Conservation (phyloP, 163 green algal species). For the Chlorella variabilis region DNA sequence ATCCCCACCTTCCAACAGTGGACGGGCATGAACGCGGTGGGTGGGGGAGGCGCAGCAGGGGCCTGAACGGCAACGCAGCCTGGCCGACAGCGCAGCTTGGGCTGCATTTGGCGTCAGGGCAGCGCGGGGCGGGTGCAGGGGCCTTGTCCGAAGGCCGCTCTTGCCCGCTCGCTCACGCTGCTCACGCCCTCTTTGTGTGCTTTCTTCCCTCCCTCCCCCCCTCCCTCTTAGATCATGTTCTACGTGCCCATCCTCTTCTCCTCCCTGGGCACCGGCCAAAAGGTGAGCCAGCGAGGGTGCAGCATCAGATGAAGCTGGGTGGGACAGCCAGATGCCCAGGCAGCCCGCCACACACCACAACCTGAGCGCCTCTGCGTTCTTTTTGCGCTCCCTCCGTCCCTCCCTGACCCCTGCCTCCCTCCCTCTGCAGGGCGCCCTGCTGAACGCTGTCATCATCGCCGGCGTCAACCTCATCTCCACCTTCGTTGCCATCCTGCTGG, state of each 20-base stretch:
- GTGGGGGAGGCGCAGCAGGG: too few relatives aligned
- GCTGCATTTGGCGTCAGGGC: too few relatives aligned
- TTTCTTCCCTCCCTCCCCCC: conserved; percentile 44
- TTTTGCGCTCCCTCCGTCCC: too few relatives aligned
- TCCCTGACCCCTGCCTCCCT: neutral
- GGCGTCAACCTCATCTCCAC: conserved; percentile 76
- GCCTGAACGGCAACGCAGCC: too few relatives aligned
- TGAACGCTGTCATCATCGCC: conserved; percentile 80
- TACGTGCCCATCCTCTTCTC: conserved; percentile 80
- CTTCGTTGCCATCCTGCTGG: conserved; percentile 67
- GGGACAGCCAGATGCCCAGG: too few relatives aligned
- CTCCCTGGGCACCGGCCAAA: conserved; percentile 57
- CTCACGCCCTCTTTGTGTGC: conserved; percentile 50
- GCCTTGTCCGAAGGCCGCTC: too few relatives aligned
- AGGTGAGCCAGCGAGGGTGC: neutral
- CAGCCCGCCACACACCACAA: too few relatives aligned
- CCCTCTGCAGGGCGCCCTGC: conserved; percentile 48
- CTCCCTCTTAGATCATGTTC: conserved; percentile 82
- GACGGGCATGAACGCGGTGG: conserved; percentile 32
- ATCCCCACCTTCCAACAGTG: conserved; percentile 57
- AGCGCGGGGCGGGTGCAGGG: too few relatives aligned
- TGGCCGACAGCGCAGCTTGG: too few relatives aligned
- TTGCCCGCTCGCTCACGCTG: too few relatives aligned
- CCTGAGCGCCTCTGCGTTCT: too few relatives aligned
- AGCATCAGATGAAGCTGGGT: too few relatives aligned